Evolutionary conservation across 2,329 filamentous ascomycete species (phyloP), one percentile per base, ranked within the genome.

Genomic region (Alternaria panax): DNA sequence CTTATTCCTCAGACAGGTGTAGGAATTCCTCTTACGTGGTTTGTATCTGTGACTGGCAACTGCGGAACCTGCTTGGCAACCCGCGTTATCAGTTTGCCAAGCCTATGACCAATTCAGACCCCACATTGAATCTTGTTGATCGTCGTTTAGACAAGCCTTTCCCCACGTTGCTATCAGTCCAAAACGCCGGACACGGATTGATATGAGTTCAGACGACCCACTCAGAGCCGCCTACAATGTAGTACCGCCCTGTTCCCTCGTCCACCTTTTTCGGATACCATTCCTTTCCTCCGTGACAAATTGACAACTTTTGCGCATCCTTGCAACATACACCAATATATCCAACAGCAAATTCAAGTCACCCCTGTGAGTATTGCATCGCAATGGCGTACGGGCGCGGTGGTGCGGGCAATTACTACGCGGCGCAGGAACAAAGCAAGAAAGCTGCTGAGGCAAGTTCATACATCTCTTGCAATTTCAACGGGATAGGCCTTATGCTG

Each of bases 401-500:
- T 47, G 81, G 81, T 40, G 80, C 80, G 18, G 81, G 81, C 22
- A 83, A 83, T 61, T 80, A 81, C 48, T 71, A 70, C 45, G 75
- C 75, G 50, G 65, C 76, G 9, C 64, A 75, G 36, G 73, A 77
- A 51, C 68, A 71, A 36, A 76, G 61, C 51, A 72, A 70, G 55
- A 74, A 66, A 47, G 58, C 65, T 24, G 64, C 67, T 34, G 75
- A 77, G 59, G 77, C 78, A 54, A 45, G 68, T 51, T 7, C 1
- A 28, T 4, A 24, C 8, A 20, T 30, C 8, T 7, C 14, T n/a
- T 20, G 14, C 36, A 16, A 18, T 42, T 12, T 36, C 2, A 14
- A 34, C 25, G 11, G 30, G 28, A 20, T 7, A 20, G 12, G 28
- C 22, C n/a, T n/a, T 16, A 20, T 53, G 36, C 57, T 64, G 47